These are phyloP conservation scores for Barnettozyma salicaria DNA, from an alignment of 805 yeast genomes.

Conservation along the genomic window DNA sequence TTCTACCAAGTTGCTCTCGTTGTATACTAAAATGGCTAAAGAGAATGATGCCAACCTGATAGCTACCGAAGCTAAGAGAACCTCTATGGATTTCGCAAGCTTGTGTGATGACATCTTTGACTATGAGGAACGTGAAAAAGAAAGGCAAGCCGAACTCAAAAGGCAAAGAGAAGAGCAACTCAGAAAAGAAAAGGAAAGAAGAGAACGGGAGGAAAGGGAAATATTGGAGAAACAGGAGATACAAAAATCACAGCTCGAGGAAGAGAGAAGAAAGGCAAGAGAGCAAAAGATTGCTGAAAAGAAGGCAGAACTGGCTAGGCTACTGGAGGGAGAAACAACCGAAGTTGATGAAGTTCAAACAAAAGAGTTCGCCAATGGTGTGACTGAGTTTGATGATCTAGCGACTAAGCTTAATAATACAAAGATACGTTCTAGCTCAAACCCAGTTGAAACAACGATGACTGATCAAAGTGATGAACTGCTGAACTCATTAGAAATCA, in stretches of 20 bases:
- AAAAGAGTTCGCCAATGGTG: neutral
- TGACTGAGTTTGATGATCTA: neutral
- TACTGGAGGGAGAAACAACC: slow-evolving; percentile 15
- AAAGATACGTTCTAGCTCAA: slow-evolving; percentile 34
- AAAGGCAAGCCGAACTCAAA: slow-evolving; percentile 36
- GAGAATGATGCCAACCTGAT: slow-evolving; percentile 61
- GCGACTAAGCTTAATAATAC: slow-evolving; percentile 13
- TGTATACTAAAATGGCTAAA: slow-evolving; percentile 64
- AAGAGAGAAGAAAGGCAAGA: slow-evolving; percentile 19
- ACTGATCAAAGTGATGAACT: slow-evolving; percentile 19
- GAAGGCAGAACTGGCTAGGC: slow-evolving; percentile 14
- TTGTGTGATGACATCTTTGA: slow-evolving; percentile 72
- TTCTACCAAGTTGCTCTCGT: slow-evolving; percentile 62
- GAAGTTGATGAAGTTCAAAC: slow-evolving; percentile 8
- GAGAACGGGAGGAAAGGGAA: slow-evolving; percentile 15
- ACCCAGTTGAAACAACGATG: slow-evolving; percentile 26
- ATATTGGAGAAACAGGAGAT: slow-evolving; percentile 11
- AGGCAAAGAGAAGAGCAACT: slow-evolving; percentile 24
- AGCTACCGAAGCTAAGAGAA: slow-evolving; percentile 68
- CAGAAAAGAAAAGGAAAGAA: slow-evolving; percentile 22
- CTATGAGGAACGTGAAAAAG: slow-evolving; percentile 59
- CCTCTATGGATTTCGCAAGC: slow-evolving; percentile 73
- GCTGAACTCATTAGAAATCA: slow-evolving; percentile 25
- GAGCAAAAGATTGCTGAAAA: slow-evolving; percentile 25
- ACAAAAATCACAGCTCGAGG: slow-evolving; percentile 10